Conservation (phyloP, 768 basidiomycete species). For the Tylopilus sp. region DNA sequence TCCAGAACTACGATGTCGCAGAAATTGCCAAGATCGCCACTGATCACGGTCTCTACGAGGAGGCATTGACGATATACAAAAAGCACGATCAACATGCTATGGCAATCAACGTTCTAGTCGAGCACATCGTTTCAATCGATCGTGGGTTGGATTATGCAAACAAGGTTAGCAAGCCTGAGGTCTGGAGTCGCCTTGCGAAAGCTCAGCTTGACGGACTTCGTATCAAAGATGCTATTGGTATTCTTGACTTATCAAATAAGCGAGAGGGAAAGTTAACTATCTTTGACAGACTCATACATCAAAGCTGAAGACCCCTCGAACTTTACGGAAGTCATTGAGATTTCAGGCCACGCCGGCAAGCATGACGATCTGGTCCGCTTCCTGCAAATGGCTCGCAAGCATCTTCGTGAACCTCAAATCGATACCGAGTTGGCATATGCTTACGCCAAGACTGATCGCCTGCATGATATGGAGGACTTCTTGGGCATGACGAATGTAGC, state of each 20-base stretch:
- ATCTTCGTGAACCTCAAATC: slow-evolving; percentile 93
- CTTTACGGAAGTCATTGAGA: slow-evolving; percentile 94
- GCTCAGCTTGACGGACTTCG: slow-evolving; percentile 97
- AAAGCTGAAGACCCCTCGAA: slow-evolving; percentile 95
- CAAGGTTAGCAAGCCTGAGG: slow-evolving; percentile 94
- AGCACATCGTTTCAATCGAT: slow-evolving; percentile 97
- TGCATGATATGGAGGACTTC: slow-evolving; percentile 99
- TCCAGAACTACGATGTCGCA: slow-evolving; percentile 89
- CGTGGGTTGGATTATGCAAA: slow-evolving; percentile 93
- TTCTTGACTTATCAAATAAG: slow-evolving; percentile 18
- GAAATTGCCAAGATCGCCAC: slow-evolving; percentile 98
- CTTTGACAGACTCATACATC: slow-evolving; percentile 83
- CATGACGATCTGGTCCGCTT: slow-evolving; percentile 93
- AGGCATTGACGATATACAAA: slow-evolving; percentile 96
- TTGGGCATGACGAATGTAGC: slow-evolving; percentile 98
- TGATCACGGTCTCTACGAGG: slow-evolving; percentile 93
- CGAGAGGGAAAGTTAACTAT: slow-evolving; percentile 1
- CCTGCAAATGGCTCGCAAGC: slow-evolving; percentile 98
- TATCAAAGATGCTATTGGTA: slow-evolving; percentile 96
- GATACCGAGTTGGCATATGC: slow-evolving; percentile 98
- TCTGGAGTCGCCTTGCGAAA: slow-evolving; percentile 98
- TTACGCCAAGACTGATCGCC: slow-evolving; percentile 94
- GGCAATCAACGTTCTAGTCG: slow-evolving; percentile 96
- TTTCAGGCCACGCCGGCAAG: slow-evolving; percentile 88
- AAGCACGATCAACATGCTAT: slow-evolving; percentile 94